These are phyloP conservation scores for Diaporthe australafricana DNA, from an alignment of 2,329 filamentous ascomycete genomes.

Conservation along the genomic window DNA sequence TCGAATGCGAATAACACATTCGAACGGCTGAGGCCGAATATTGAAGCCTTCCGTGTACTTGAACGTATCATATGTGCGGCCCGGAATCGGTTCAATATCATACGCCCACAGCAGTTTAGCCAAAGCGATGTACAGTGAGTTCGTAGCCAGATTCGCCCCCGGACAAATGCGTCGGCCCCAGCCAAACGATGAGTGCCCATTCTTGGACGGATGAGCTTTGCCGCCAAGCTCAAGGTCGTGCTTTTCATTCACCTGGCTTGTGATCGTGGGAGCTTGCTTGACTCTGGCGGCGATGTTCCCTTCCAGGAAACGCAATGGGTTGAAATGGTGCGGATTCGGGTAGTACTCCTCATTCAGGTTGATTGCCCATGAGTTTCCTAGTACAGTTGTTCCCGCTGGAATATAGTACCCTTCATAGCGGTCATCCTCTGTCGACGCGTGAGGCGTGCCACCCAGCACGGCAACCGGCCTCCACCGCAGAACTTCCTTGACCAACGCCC, in stretches of 20 bases:
- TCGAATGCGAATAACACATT: conserved; percentile 37
- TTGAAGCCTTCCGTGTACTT: conserved; percentile 42
- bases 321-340: conserved; percentile 40
- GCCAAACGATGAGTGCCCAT: conserved; percentile 57
- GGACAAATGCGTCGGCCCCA: conserved; percentile 55
- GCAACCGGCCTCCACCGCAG: conserved; percentile 54
- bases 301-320: conserved; percentile 40
- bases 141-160: conserved; percentile 39
- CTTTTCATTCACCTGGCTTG: not conserved
- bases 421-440: conserved; percentile 61
- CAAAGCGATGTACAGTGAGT: conserved; percentile 44
- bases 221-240: conserved; percentile 27
- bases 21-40: conserved; percentile 40
- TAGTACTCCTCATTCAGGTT: conserved; percentile 41
- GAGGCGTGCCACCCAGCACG: conserved; percentile 57
- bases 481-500: conserved; percentile 47
- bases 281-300: conserved; percentile 33
- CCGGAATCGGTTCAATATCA: conserved; percentile 41
- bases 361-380: conserved; percentile 49
- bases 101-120: conserved; percentile 60
- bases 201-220: conserved; percentile 37
- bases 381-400: conserved; percentile 58
- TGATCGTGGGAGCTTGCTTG: not conserved
- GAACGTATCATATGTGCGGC: conserved; percentile 39
- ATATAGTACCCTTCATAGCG: conserved; percentile 60